Percentiles rank a stretch among this genome's conserved stretches.
Conservation (phyloP, 306 rosid genomes). For the Gastrolobium bilobum region DNA sequence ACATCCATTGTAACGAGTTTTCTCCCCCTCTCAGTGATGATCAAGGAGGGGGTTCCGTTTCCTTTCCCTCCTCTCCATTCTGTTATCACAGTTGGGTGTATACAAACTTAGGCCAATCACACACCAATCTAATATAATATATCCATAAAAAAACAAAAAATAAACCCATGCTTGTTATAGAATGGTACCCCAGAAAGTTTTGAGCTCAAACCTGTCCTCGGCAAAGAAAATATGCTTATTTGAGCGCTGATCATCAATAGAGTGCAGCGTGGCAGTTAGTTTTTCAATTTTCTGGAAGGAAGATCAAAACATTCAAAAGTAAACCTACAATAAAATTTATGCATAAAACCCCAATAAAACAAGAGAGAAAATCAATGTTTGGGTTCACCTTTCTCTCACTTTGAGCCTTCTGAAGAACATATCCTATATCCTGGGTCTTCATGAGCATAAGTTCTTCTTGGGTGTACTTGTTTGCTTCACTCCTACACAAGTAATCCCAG, state of each 20-base stretch:
- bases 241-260: constrained; percentile 59
- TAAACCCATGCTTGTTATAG: constrained; percentile 7
- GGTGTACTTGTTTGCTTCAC: constrained; percentile 74
- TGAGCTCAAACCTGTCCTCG: constrained; percentile 72
- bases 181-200: constrained; percentile 7
- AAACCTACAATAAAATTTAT: constrained; percentile 4
- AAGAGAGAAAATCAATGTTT: constrained; percentile 15
- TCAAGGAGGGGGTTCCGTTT: too few species aligned
- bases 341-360: constrained; percentile 11
- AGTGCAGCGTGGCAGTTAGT: constrained; percentile 74
- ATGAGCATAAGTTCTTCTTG: constrained; percentile 79
- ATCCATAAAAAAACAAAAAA: neutral
- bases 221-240: constrained; percentile 70
- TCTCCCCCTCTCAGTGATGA: too few species aligned
- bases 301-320: constrained; percentile 17
- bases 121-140: neutral
- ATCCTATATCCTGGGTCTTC: constrained; percentile 89
- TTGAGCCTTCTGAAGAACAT: constrained; percentile 78
- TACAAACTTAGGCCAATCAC: too few species aligned
- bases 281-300: constrained; percentile 76
- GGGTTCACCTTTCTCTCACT: constrained; percentile 75
- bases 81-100: too few species aligned
- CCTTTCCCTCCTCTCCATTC: too few species aligned
- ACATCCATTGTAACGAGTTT: too few species aligned
- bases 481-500: constrained; percentile 53